Conservation (phyloP, 352 stramenopile species). For the Phytophthora idaei region DNA sequence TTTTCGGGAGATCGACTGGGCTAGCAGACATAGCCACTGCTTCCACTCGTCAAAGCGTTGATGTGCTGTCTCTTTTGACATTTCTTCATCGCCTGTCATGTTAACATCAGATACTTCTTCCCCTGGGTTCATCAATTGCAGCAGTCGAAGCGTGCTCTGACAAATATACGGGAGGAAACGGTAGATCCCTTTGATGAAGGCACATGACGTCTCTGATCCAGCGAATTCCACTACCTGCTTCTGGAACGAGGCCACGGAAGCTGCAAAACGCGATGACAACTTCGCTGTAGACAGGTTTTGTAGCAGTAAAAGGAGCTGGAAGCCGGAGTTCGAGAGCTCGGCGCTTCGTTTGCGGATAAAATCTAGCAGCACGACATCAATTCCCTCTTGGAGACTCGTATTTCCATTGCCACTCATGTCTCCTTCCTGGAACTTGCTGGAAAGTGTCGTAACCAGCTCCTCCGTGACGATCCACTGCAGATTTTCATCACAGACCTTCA, state of each 20-base stretch:
- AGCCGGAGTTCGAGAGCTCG: conserved; percentile 48
- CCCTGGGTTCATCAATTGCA: conserved; percentile 21
- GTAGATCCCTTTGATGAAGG: conserved; percentile 48
- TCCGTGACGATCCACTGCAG: conserved; percentile 70
- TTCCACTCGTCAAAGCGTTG: conserved; percentile 49
- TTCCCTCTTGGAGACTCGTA: background rate
- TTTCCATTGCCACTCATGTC: conserved; percentile 18
- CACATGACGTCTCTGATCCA: conserved; percentile 24
- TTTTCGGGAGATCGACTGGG: conserved; percentile 45
- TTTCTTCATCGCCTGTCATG: conserved; percentile 7
- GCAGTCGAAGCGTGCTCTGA: conserved; percentile 49
- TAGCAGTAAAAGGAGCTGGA: conserved; percentile 55
- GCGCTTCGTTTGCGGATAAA: conserved; percentile 40
- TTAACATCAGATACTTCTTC: conserved; percentile 17
- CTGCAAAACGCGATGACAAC: conserved; percentile 10
- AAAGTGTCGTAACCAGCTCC: conserved; percentile 45
- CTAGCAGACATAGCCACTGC: conserved; percentile 56
- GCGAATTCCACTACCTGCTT: conserved; percentile 46
- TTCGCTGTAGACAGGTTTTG: conserved; percentile 35
- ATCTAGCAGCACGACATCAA: conserved; percentile 30
- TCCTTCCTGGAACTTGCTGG: conserved; percentile 26
- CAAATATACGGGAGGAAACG: conserved; percentile 67
- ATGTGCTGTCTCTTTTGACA: conserved; percentile 15
- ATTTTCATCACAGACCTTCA: conserved; percentile 56
- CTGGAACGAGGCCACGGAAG: conserved; percentile 47